Base-by-base conservation (phyloP, 768 basidiomycete genomes). In the Agrocybe praecox region DNA sequence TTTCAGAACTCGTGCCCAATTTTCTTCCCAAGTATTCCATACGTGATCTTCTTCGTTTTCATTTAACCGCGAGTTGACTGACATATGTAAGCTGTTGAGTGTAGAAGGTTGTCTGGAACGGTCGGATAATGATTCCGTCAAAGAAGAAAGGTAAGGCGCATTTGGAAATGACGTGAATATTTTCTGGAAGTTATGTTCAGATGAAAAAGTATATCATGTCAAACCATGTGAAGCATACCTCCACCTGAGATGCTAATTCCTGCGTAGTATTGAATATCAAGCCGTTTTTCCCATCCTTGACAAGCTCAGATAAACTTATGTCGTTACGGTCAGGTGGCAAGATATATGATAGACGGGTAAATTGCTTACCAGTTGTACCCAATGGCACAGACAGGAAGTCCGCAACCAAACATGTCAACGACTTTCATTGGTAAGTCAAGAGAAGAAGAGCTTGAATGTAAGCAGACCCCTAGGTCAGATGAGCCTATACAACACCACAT, bases 371-470 rank as follows among this genome's bases (percentile, higher is more conserved):
- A 96, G 42, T 79, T 74, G 67, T 96, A 99, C 48, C 87, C 80
- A 2, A 94, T 79, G 0, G 97, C 96, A 59, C 96, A 90, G 8
- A 98, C 97, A 0, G 96, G 96, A 54, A 98, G 77, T 5, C 89
- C 89, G 63, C 96, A 98, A 4, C 97, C 97, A 74, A 98, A 98
- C 96, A 98, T 98, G 70, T 99, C 97, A 7, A 99, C 94, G 5
- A 99, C 87, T 72, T 99, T 99, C 97, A 99, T 99, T 2, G 97
- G 97, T 53, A 99, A 76, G 72, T 99, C 97, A 55, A 95, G 74
- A 1, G 84, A 90, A 2, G 93, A 96, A 0, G 93, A 94, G 69
- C 93, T 96, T 6, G 86, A 84, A 74, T 99, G 97, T 49, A 99
- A 74, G 58, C 87, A 94, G 55, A 98, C 82, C 2, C 97, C 97